These are phyloP conservation scores for Globisporangium carolinianum DNA, from an alignment of 352 stramenopile genomes.

Conservation along the genomic window DNA sequence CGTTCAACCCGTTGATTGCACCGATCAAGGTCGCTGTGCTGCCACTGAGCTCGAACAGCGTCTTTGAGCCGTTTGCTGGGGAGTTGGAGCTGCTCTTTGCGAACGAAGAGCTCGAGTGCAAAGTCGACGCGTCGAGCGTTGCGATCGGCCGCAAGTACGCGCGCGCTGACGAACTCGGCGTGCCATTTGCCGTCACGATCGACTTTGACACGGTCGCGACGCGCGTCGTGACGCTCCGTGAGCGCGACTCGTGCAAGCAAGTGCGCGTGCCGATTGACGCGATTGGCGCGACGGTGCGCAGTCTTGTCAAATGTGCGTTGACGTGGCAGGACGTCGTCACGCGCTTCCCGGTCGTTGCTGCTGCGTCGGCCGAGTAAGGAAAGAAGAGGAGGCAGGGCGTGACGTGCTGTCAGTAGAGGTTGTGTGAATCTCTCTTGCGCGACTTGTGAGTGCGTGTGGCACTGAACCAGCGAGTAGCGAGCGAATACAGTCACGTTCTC, in stretches of 20 bases:
- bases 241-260: slow-evolving; percentile 97
- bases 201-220: slow-evolving; percentile 95
- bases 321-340: slow-evolving; percentile 78
- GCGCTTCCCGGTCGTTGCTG: slow-evolving; percentile 81
- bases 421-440: no score
- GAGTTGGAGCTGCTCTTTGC: slow-evolving; percentile 74
- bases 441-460: no score
- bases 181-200: slow-evolving; percentile 98
- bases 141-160: slow-evolving; percentile 96
- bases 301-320: slow-evolving; percentile 78
- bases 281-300: slow-evolving; percentile 76
- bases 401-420: no score
- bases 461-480: no score
- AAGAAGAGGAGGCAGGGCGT: no score
- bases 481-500: no score
- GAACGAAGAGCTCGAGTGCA: slow-evolving; percentile 73
- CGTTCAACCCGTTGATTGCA: slow-evolving; percentile 94
- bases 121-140: slow-evolving; percentile 94
- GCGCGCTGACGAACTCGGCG: slow-evolving; percentile 96
- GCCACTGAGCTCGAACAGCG: slow-evolving; percentile 85
- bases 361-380: slow-evolving; percentile 19
- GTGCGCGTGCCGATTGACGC: slow-evolving; percentile 89
- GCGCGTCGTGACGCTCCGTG: slow-evolving; percentile 94
- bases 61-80: slow-evolving; percentile 75
- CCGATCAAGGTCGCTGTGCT: slow-evolving; percentile 98